Evolutionary conservation across 1,139 yeast genomes (phyloP).

Genomic region (Geotrichum armillariae): DNA sequence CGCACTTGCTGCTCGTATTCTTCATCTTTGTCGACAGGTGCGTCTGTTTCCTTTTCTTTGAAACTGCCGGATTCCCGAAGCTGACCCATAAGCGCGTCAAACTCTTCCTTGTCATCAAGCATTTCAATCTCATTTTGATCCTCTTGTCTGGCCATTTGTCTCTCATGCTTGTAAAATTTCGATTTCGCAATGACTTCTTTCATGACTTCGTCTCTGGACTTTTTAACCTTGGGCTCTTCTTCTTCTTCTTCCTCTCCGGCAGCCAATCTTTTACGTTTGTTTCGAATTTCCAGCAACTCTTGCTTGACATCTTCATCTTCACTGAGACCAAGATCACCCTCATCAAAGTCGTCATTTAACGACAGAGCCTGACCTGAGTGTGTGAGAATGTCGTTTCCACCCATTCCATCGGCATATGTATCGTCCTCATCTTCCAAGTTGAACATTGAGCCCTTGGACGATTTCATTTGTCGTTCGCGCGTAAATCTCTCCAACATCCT

Average conservation of each 20-base stretch:
- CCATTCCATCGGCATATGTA: slow-evolving; percentile 38
- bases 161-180: slow-evolving; percentile 81
- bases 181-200: slow-evolving; percentile 95
- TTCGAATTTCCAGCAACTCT: slow-evolving; percentile 21
- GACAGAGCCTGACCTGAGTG: slow-evolving; percentile 76
- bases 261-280: slow-evolving; percentile 20
- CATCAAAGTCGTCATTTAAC: slow-evolving; percentile 51
- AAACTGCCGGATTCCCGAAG: slow-evolving; percentile 39
- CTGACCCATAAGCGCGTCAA: slow-evolving; percentile 74
- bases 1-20: slow-evolving; percentile 77
- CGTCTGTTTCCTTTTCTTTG: slow-evolving; percentile 28
- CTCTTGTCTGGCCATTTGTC: slow-evolving; percentile 76
- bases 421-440: slow-evolving; percentile 74
- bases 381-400: slow-evolving; percentile 54
- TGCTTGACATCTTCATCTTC: slow-evolving; percentile 42
- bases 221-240: slow-evolving; percentile 56
- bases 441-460: slow-evolving; percentile 51
- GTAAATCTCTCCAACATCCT: slow-evolving; percentile 95
- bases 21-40: slow-evolving; percentile 45
- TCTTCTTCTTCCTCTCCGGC: slow-evolving; percentile 40
- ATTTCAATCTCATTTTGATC: slow-evolving; percentile 70
- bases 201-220: slow-evolving; percentile 94
- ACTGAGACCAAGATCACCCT: slow-evolving; percentile 46
- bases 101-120: slow-evolving; percentile 75
- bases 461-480: slow-evolving; percentile 63